Evolutionary conservation across 169 alveolate genomes (phyloP), one percentile per base, ranked within the genome.

Genomic region (Cryptosporidium tyzzeri): DNA sequence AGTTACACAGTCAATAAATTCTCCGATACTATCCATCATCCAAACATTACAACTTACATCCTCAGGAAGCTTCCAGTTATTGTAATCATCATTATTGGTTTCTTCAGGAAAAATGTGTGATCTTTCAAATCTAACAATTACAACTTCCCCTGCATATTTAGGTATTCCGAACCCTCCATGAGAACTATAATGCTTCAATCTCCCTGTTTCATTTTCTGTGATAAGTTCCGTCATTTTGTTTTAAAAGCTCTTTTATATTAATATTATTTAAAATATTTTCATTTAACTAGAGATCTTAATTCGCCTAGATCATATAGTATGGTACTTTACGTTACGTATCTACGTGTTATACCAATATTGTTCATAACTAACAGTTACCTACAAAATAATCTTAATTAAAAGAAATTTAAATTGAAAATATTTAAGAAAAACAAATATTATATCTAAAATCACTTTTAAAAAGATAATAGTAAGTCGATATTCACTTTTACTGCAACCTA

Each of bases 21-120:
- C 89, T 2, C 89, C 89, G 7, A 65, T n/a, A 4, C 69, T 53
- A 65, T 80, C 89, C 89, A 80, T 80, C 68, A 80, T 21, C 89
- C 89, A 80, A 44, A 80, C 53, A 26, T 65, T 59, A 29, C 89
- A 80, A 16, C 62, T 80, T 48, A 59, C 18, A 65, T 80, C 89
- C 0, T n/a, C 75, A 18, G 89, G 75, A 1, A 62, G 51, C 55
- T 80, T 80, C 73, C 73, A 62, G 10, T 16, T 18, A 44, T 48
- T 45, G 21, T 2, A 70, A 14, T 37, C 70, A 29, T 41, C 16
- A 80, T 65, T 1, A 7, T 48, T 26, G 0, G 9, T 7, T 31
- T n/a, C 39, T 33, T 59, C 71, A 6, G 31, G 53, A 21, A 59
- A 23, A 61, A 16, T 23, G 44, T 5, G 35, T 9, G 44, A 26